Evolutionary conservation across 2,329 filamentous ascomycete species (phyloP).

Genomic region (Trichoderma gracile): DNA sequence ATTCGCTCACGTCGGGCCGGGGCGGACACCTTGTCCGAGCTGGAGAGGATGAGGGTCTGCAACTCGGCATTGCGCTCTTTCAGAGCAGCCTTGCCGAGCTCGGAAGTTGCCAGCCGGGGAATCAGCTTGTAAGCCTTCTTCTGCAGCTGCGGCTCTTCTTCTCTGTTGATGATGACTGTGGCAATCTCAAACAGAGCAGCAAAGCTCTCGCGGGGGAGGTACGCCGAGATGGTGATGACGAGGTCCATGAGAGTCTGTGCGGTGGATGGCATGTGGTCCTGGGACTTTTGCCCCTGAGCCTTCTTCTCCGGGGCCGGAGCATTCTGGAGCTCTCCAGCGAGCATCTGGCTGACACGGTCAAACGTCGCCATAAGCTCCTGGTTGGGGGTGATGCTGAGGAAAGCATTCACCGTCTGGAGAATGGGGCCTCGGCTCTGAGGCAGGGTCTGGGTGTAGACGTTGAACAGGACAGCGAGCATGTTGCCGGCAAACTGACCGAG

Average conservation of each 20-base stretch:
- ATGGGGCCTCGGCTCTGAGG: constrained; percentile 90
- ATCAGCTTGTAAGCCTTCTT: constrained; percentile 99
- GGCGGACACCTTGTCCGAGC: constrained; percentile 80
- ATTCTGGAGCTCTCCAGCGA: constrained; percentile 67
- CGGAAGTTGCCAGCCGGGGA: constrained; percentile 80
- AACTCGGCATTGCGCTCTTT: constrained; percentile 74
- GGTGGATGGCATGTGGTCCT: constrained; percentile 82
- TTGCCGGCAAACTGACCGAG: constrained; percentile 80
- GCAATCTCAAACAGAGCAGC: constrained; percentile 83
- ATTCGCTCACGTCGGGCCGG: constrained; percentile 86
- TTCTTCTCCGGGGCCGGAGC: constrained; percentile 58
- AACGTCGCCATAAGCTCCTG: constrained; percentile 86
- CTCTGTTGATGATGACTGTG: constrained; percentile 74
- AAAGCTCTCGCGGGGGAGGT: constrained; percentile 86
- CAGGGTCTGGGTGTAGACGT: constrained; percentile 95
- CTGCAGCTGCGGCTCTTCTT: constrained; percentile 86
- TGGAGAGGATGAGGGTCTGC: constrained; percentile 76
- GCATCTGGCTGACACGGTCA: constrained; percentile 78
- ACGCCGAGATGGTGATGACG: constrained; percentile 92
- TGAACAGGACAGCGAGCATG: constrained; percentile 94
- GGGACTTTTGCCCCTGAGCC: constrained; percentile 60
- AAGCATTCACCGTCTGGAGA: constrained; percentile 91
- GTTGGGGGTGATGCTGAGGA: constrained; percentile 80
- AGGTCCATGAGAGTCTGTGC: constrained; percentile 96
- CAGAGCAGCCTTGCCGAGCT: constrained; percentile 74